Evolutionary conservation across 1,284 basidiomycete species (phyloP).

Genomic region (Cystobasidium sp.): DNA sequence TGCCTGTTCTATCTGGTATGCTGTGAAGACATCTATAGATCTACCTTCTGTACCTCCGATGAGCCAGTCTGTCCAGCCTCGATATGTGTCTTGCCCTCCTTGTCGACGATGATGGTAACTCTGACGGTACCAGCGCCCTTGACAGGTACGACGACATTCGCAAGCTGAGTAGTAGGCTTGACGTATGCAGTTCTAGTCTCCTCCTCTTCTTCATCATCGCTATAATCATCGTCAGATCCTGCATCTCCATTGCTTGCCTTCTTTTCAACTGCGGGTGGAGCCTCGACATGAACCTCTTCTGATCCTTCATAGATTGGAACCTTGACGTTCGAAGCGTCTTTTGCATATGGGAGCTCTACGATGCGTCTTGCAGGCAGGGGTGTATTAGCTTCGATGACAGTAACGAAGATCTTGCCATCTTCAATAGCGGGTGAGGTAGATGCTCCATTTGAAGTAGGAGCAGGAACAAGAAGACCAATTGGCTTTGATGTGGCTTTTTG

Average conservation of each 20-base stretch:
- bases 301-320: slow-evolving; percentile 88
- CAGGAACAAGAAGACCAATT: slow-evolving; percentile 75
- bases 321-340: slow-evolving; percentile 65
- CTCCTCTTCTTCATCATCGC: slow-evolving; percentile 60
- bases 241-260: slow-evolving; percentile 44
- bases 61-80: slow-evolving; percentile 32
- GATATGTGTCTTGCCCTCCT: slow-evolving; percentile 63
- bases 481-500: slow-evolving; percentile 68
- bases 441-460: slow-evolving; percentile 63
- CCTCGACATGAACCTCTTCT: slow-evolving; percentile 77
- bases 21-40: slow-evolving; percentile 8
- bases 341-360: slow-evolving; percentile 70
- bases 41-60: slow-evolving; percentile 27
- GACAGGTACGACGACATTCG: slow-evolving; percentile 65
- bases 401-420: slow-evolving; percentile 56
- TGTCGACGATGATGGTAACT: slow-evolving; percentile 50
- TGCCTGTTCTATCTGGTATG: not conserved
- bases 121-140: slow-evolving; percentile 48
- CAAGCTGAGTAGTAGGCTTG: slow-evolving; percentile 67
- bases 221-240: slow-evolving; percentile 59
- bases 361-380: slow-evolving; percentile 66
- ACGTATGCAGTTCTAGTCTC: slow-evolving; percentile 72
- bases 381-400: slow-evolving; percentile 56
- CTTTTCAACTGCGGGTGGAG: slow-evolving; percentile 51
- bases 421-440: slow-evolving; percentile 56